These are phyloP conservation scores for Didymella pinodella DNA, from an alignment of 2,329 filamentous ascomycete genomes.

Conservation along the genomic window DNA sequence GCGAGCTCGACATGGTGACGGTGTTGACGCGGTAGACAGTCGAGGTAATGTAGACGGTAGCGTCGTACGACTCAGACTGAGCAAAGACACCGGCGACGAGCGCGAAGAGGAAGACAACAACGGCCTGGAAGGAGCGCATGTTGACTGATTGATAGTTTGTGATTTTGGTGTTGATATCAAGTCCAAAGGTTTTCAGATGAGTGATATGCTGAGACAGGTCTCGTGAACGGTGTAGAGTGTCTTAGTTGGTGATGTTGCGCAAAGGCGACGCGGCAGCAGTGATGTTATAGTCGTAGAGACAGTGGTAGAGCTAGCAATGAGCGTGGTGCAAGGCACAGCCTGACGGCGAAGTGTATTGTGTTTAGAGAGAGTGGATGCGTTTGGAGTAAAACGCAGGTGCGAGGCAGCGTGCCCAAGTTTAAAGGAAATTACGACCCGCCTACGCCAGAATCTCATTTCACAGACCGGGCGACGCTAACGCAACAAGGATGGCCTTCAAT, in stretches of 20 bases:
- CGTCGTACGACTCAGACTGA: slow-evolving; percentile 34
- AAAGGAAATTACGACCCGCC: slow-evolving; percentile 23
- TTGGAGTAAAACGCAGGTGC: slow-evolving; percentile 27
- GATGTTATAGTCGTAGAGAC: slow-evolving; percentile 22
- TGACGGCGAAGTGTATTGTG: slow-evolving; percentile 26
- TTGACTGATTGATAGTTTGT: slow-evolving; percentile 30
- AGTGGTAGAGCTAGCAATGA: slow-evolving; percentile 26
- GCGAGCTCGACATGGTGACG: slow-evolving; percentile 45
- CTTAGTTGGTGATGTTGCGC: slow-evolving; percentile 17
- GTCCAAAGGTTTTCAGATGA: slow-evolving; percentile 13
- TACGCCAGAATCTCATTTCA: slow-evolving; percentile 16
- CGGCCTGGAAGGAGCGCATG: slow-evolving; percentile 49
- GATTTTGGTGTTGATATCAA: slow-evolving; percentile 1
- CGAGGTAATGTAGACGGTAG: slow-evolving; percentile 49
- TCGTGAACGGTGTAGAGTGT: slow-evolving; percentile 12
- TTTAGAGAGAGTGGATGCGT: slow-evolving; percentile 31
- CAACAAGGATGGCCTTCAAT: slow-evolving; percentile 11
- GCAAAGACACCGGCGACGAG: slow-evolving; percentile 45
- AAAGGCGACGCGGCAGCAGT: slow-evolving; percentile 24
- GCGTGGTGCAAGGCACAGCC: slow-evolving; percentile 25
- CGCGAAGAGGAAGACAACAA: slow-evolving; percentile 46
- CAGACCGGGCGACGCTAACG: slow-evolving; percentile 18
- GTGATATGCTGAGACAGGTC: slow-evolving; percentile 10
- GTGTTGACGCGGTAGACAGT: slow-evolving; percentile 52
- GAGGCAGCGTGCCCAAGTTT: slow-evolving; percentile 17